Percentiles rank a stretch among this genome's conserved stretches.
Evolutionary conservation across 805 yeast species (phyloP).

Genomic region (Saccharomycopsis microspora): DNA sequence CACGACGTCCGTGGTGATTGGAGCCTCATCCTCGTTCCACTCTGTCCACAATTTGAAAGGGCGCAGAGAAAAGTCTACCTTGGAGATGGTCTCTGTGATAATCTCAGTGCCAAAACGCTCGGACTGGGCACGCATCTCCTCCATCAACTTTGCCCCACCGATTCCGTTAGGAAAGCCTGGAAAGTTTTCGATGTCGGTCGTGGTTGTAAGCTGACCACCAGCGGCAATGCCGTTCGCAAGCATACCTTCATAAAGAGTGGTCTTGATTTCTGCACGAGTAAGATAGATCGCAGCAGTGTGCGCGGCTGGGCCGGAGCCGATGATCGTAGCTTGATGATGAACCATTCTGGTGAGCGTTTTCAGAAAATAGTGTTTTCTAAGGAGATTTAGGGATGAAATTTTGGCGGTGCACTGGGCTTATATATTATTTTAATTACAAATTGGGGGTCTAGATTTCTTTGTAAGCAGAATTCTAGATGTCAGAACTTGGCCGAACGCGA

Average conservation of each 20-base stretch:
- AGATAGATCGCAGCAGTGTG: slow-evolving; percentile 98
- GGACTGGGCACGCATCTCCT: slow-evolving; percentile 84
- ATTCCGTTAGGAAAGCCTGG: slow-evolving; percentile 97
- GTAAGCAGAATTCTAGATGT: no score
- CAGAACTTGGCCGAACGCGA: no score
- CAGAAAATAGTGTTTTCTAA: neutral
- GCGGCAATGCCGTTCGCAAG: slow-evolving; percentile 96
- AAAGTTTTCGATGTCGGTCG: slow-evolving; percentile 97
- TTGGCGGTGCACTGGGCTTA: no score
- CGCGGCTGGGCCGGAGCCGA: slow-evolving; percentile 99
- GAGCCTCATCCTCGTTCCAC: slow-evolving; percentile 74
- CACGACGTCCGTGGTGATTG: slow-evolving; percentile 86
- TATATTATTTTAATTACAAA: no score
- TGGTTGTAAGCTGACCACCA: slow-evolving; percentile 97
- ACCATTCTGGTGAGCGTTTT: slow-evolving; percentile 39
- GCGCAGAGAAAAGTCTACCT: slow-evolving; percentile 74
- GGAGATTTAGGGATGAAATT: no score
- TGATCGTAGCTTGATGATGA: slow-evolving; percentile 75
- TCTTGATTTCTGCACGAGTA: slow-evolving; percentile 92
- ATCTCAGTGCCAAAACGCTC: slow-evolving; percentile 83
- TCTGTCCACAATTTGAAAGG: slow-evolving; percentile 98
- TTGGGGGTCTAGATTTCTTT: no score
- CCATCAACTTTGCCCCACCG: slow-evolving; percentile 83
- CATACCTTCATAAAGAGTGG: slow-evolving; percentile 91
- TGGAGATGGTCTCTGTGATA: slow-evolving; percentile 89